Conservation (phyloP, 176 grass and related monocot genomes). For the Saccharum spontaneum region DNA sequence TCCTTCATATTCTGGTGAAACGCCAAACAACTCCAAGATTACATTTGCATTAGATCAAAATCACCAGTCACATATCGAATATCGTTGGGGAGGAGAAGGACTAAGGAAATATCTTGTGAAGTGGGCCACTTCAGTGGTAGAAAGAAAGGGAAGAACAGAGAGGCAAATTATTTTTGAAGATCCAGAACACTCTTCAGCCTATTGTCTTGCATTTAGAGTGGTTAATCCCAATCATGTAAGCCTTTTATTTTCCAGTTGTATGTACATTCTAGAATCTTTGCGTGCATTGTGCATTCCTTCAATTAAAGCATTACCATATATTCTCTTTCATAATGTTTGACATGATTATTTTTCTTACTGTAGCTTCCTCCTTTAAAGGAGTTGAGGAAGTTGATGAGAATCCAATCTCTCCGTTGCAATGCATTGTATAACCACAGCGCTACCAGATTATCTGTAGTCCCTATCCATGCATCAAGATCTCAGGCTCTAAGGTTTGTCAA, state of each 20-base stretch:
- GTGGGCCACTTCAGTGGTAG: constrained; percentile 64
- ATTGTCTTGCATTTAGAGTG: constrained; percentile 85
- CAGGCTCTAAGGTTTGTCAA: constrained; percentile 70
- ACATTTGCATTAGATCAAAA: constrained; percentile 73
- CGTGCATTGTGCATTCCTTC: background rate
- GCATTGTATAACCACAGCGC: constrained; percentile 67
- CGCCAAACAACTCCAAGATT: constrained; percentile 49
- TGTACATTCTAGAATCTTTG: background rate
- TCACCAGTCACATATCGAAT: constrained; percentile 91
- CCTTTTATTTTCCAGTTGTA: constrained; percentile 15
- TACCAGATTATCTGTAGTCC: constrained; percentile 68
- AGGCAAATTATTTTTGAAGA: constrained; percentile 85
- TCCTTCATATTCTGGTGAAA: constrained; percentile 62
- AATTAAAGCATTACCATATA: background rate
- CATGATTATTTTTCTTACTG: constrained; percentile 13
- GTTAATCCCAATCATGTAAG: constrained; percentile 82
- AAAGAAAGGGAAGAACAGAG: constrained; percentile 66
- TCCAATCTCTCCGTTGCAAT: constrained; percentile 78
- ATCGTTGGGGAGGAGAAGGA: constrained; percentile 94
- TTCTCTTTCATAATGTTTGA: constrained; percentile 4
- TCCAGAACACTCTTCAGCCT: constrained; percentile 64
- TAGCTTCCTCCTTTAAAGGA: constrained; percentile 66
- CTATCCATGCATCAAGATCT: constrained; percentile 80
- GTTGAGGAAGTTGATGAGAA: constrained; percentile 73
- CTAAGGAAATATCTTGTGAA: constrained; percentile 89